Evolutionary conservation across 345 rosid species (phyloP).

Genomic region (Aquilaria malaccensis): DNA sequence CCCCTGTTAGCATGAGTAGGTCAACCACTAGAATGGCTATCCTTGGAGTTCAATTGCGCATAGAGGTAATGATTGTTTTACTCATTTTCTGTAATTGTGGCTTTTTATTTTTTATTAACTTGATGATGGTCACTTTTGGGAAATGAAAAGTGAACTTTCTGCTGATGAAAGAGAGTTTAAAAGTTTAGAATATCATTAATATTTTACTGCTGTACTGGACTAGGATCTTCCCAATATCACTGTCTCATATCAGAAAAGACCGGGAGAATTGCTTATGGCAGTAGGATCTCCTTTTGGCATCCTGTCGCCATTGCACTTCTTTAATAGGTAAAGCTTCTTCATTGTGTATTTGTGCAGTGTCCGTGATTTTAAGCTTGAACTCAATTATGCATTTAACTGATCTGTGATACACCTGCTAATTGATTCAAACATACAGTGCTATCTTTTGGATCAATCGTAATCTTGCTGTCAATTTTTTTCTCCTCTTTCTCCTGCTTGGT

Average conservation of each 20-base stretch:
- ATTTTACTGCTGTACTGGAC: slow-evolving; percentile 4
- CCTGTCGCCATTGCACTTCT: slow-evolving; percentile 84
- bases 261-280: slow-evolving; percentile 69
- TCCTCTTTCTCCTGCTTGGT: slow-evolving; percentile 9
- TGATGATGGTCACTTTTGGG: slow-evolving; percentile 3
- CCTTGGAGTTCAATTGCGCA: slow-evolving; percentile 51
- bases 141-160: neutral
- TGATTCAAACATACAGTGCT: too few species aligned
- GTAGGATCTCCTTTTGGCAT: slow-evolving; percentile 95
- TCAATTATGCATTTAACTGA: too few species aligned
- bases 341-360: neutral
- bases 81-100: neutral
- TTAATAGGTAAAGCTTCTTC: slow-evolving; percentile 58
- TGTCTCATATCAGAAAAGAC: slow-evolving; percentile 30
- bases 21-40: slow-evolving; percentile 72
- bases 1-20: slow-evolving; percentile 42
- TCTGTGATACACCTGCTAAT: too few species aligned
- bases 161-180: too few species aligned
- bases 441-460: too few species aligned
- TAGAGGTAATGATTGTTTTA: slow-evolving; percentile 33
- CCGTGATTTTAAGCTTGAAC: too few species aligned
- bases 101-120: slow-evolving; percentile 4
- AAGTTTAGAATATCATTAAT: too few species aligned
- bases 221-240: slow-evolving; percentile 48
- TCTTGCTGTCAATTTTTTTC: neutral